phyloP scores from a whole-genome alignment of 2,329 filamentous ascomycete genomes.

The Mycosphaerella sp. region DNA sequence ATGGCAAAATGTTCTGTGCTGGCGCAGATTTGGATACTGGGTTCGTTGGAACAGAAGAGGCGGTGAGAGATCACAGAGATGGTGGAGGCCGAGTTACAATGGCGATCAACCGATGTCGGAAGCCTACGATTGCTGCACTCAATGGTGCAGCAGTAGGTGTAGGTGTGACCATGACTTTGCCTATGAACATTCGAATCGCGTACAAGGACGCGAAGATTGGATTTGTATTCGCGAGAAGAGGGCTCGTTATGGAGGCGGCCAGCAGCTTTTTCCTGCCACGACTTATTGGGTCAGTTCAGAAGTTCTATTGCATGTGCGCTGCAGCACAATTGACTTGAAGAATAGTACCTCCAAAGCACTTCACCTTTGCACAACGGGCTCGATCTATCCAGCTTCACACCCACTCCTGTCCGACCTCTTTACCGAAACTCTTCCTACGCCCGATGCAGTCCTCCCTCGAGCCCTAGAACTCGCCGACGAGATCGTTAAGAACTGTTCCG shows the following conservation, averaged over 20 bases:
- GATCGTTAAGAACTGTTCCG: slow-evolving; percentile 60
- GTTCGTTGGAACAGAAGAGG: slow-evolving; percentile 42
- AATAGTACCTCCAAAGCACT: slow-evolving; percentile 50
- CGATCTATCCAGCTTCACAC: slow-evolving; percentile 48
- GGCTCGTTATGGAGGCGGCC: slow-evolving; percentile 66
- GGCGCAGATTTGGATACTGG: slow-evolving; percentile 52
- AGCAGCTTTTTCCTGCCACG: slow-evolving; percentile 66
- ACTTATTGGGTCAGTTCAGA: slow-evolving; percentile 52
- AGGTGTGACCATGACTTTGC: slow-evolving; percentile 55
- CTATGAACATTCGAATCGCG: slow-evolving; percentile 50
- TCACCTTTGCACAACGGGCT: slow-evolving; percentile 62
- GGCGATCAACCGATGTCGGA: slow-evolving; percentile 53
- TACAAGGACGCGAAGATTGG: slow-evolving; percentile 59
- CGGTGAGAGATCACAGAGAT: slow-evolving; percentile 48
- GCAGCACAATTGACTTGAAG: not conserved
- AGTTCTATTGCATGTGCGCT: not conserved
- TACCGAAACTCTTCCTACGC: slow-evolving; percentile 54
- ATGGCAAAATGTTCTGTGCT: slow-evolving; percentile 49
- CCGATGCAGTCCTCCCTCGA: slow-evolving; percentile 56
- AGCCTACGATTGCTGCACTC: slow-evolving; percentile 52
- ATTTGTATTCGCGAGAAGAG: slow-evolving; percentile 66
- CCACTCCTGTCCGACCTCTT: slow-evolving; percentile 56
- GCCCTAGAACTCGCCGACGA: slow-evolving; percentile 63
- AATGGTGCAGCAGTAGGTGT: slow-evolving; percentile 53
- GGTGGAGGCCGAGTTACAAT: slow-evolving; percentile 46